These are phyloP conservation scores for Amanita subjunquillea DNA, from an alignment of 768 basidiomycete species.

Conservation along the genomic window DNA sequence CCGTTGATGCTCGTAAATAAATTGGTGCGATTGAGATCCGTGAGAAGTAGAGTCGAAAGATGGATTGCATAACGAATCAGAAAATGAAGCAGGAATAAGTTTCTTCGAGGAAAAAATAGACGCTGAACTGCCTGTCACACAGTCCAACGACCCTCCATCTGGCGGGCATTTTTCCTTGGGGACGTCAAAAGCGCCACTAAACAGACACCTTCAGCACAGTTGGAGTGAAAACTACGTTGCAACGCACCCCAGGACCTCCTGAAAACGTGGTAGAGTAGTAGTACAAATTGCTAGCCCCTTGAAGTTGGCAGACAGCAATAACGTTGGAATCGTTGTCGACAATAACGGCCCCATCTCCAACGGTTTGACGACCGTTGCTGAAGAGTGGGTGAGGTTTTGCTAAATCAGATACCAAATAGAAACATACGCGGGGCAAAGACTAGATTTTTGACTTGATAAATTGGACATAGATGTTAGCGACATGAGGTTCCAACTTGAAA, in stretches of 20 bases:
- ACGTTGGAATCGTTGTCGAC: conserved; percentile 72
- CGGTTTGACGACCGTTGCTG: conserved; percentile 94
- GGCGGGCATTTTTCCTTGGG: conserved; percentile 91
- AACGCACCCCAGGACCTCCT: conserved; percentile 80
- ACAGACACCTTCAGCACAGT: conserved; percentile 5
- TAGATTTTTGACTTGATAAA: conserved; percentile 72
- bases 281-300: conserved; percentile 75
- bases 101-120: conserved; percentile 20
- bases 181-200: conserved; percentile 93
- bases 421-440: conserved; percentile 88
- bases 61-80: conserved; percentile 13
- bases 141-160: conserved; percentile 87
- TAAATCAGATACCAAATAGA: not conserved
- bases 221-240: not conserved
- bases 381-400: conserved; percentile 10
- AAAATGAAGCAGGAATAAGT: conserved; percentile 7
- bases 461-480: conserved; percentile 65
- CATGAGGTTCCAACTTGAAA: conserved; percentile 84
- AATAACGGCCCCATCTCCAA: conserved; percentile 92
- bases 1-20: conserved; percentile 5
- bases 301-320: conserved; percentile 77
- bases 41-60: conserved; percentile 12
- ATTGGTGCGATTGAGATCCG: conserved; percentile 5
- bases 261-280: conserved; percentile 92
- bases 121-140: conserved; percentile 93